A percentile compares a stretch with the other conserved stretches of the same genome.
These are phyloP conservation scores for Fusarium sp. DNA, from an alignment of 2,329 filamentous ascomycete species.

Conservation along the genomic window DNA sequence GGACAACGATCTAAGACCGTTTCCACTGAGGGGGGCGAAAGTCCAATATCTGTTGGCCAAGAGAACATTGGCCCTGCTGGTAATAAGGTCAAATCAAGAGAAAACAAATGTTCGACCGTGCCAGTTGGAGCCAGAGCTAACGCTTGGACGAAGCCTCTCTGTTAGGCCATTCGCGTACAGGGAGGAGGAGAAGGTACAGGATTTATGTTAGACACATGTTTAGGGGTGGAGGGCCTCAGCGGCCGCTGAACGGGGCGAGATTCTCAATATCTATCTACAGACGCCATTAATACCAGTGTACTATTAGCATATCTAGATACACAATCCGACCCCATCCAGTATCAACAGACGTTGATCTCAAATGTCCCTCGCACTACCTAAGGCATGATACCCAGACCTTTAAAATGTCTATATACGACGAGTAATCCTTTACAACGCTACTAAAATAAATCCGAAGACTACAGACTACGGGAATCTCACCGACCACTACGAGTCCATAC, in stretches of 20 bases:
- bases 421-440: neutral
- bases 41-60: slow-evolving; percentile 16
- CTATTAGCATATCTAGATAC: slow-evolving; percentile 2
- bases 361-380: too few species aligned
- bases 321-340: neutral
- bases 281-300: slow-evolving; percentile 33
- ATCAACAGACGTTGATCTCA: neutral
- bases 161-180: neutral
- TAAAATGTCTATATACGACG: neutral
- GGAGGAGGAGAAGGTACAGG: neutral
- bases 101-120: neutral
- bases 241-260: slow-evolving; percentile 20
- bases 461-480: neutral
- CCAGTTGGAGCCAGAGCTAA: neutral
- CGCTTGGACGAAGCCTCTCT: neutral
- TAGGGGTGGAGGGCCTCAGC: slow-evolving; percentile 26
- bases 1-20: neutral
- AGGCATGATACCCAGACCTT: neutral
- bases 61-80: neutral
- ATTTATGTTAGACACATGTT: slow-evolving; percentile 35
- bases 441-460: neutral
- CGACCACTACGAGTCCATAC: neutral
- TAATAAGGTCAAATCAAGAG: neutral
- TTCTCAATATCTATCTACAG: slow-evolving; percentile 18
- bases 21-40: slow-evolving; percentile 22